A percentile compares a stretch with the other conserved stretches of the same genome.
These are phyloP conservation scores for Nigrograna mackinnonii DNA, from an alignment of 2,329 filamentous ascomycete genomes.

Conservation along the genomic window DNA sequence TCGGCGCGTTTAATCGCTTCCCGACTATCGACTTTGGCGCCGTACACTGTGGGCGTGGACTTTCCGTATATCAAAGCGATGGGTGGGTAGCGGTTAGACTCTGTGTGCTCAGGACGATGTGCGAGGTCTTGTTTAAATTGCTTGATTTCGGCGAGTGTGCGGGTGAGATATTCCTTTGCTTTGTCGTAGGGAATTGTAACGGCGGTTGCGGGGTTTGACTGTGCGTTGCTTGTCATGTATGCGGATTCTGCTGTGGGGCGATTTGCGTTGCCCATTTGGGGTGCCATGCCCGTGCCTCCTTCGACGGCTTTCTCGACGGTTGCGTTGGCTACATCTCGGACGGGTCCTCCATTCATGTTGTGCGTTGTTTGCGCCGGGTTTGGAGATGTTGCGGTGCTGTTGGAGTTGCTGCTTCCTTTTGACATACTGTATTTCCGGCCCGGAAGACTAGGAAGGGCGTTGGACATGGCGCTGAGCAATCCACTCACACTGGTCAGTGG, in stretches of 20 bases:
- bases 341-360: constrained; percentile 8
- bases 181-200: constrained; percentile 59
- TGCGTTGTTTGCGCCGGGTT: constrained; percentile 5
- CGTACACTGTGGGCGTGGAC: constrained; percentile 81
- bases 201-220: constrained; percentile 36
- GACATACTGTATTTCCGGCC: constrained; percentile 40
- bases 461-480: constrained; percentile 52
- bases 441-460: constrained; percentile 46
- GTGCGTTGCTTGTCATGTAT: constrained; percentile 5
- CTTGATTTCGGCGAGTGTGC: constrained; percentile 72
- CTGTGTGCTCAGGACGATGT: constrained; percentile 62
- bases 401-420: constrained; percentile 35
- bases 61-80: constrained; percentile 85
- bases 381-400: constrained; percentile 20
- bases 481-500: constrained; percentile 45
- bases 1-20: constrained; percentile 77
- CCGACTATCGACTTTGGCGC: constrained; percentile 71
- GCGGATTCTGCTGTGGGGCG: constrained; percentile 22
- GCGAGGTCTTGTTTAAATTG: constrained; percentile 76
- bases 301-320: constrained; percentile 28
- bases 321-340: constrained; percentile 17
- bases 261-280: constrained; percentile 48
- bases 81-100: constrained; percentile 78
- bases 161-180: constrained; percentile 70
- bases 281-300: constrained; percentile 44